A percentile compares a stretch with the other conserved stretches of the same genome.
Evolutionary conservation across 176 grass and related monocot genomes (phyloP).

Genomic region (Zizania latifolia): DNA sequence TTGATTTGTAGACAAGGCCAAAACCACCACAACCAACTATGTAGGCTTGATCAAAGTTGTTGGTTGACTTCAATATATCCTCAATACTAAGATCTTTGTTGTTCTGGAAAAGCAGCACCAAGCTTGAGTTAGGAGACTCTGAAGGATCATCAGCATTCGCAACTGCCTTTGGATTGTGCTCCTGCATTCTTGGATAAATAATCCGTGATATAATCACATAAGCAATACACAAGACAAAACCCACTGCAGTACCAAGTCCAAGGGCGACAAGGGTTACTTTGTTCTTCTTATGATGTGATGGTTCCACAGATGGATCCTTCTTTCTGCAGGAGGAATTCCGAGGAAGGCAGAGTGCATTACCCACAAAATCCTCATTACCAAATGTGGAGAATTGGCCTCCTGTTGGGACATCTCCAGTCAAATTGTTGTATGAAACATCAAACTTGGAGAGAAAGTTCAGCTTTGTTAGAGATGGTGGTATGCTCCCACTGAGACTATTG

Average conservation of each 20-base stretch:
- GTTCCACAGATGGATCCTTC: not conserved
- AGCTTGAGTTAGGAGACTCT: conserved; percentile 41
- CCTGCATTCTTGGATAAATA: conserved; percentile 43
- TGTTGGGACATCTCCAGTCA: conserved; percentile 54
- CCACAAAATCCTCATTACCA: conserved; percentile 46
- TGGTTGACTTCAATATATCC: conserved; percentile 79
- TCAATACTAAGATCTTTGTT: conserved; percentile 70
- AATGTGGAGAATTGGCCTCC: conserved; percentile 89
- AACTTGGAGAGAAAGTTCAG: conserved; percentile 85
- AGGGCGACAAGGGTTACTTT: conserved; percentile 29
- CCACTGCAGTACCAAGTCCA: conserved; percentile 56
- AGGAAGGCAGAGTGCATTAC: conserved; percentile 62
- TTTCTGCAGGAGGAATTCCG: conserved; percentile 20
- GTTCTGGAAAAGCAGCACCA: conserved; percentile 93
- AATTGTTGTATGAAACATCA: conserved; percentile 68
- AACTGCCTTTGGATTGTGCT: conserved; percentile 72
- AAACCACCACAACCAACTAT: conserved; percentile 92
- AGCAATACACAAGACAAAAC: conserved; percentile 38
- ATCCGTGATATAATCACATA: conserved; percentile 49
- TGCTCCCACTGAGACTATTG: conserved; percentile 74
- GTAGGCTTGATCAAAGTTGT: conserved; percentile 80
- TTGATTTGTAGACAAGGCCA: conserved; percentile 85
- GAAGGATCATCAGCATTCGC: conserved; percentile 69
- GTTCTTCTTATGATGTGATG: conserved; percentile 31
- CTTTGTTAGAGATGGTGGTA: conserved; percentile 59